Evolutionary conservation across 225 moss, liverwort and hornwort species (phyloP).

Genomic region (Climacium dendroides): DNA sequence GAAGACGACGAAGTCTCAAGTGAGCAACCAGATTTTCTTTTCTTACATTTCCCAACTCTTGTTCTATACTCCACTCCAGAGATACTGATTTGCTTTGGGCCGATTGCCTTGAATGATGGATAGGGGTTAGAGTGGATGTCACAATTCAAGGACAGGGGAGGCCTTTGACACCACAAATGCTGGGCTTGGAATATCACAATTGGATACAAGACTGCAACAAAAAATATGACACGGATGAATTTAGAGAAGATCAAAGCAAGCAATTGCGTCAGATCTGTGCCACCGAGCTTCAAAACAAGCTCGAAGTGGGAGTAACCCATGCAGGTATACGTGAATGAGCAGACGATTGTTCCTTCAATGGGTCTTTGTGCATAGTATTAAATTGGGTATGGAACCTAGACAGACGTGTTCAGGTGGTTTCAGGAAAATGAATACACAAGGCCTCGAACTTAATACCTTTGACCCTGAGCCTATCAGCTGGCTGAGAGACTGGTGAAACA

Average conservation of each 20-base stretch:
- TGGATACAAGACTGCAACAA: slow-evolving; percentile 32
- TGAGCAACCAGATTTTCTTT: background rate
- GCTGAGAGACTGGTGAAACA: background rate
- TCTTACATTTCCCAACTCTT: background rate
- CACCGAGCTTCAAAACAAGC: slow-evolving; percentile 17
- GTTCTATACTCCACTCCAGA: background rate
- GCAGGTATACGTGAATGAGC: slow-evolving; percentile 1
- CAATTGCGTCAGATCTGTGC: slow-evolving; percentile 3
- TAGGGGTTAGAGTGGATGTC: slow-evolving; percentile 22
- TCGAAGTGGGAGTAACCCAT: slow-evolving; percentile 3
- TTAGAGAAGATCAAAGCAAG: background rate
- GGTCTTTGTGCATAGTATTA: background rate
- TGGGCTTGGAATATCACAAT: slow-evolving; percentile 36
- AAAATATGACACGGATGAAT: slow-evolving; percentile 13
- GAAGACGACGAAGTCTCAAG: slow-evolving; percentile 13
- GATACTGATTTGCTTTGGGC: background rate
- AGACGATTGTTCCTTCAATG: background rate
- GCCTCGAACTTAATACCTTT: background rate
- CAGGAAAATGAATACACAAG: background rate
- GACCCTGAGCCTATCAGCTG: background rate
- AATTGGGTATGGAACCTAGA: background rate
- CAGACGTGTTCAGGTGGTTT: background rate
- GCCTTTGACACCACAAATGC: slow-evolving; percentile 35
- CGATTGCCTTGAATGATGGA: background rate
- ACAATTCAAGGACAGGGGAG: slow-evolving; percentile 24